These are phyloP conservation scores for Pseudodiploospora longispora DNA, from an alignment of 2,329 filamentous ascomycete species.

Conservation along the genomic window DNA sequence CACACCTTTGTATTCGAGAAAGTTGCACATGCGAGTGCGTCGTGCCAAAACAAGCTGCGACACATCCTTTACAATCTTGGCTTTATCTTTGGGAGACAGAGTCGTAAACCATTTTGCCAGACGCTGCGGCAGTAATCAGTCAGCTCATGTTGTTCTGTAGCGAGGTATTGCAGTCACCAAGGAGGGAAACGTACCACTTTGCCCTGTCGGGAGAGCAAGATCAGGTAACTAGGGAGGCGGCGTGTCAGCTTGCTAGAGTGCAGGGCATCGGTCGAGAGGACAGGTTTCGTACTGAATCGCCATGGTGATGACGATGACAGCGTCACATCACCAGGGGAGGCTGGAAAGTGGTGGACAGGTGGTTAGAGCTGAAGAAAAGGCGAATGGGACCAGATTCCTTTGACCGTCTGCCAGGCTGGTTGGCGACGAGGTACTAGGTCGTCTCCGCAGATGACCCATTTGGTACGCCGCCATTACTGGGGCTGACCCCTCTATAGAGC, in stretches of 20 bases:
- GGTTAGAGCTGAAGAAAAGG: not conserved
- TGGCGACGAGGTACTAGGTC: too few species aligned
- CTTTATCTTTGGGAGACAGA: constrained; percentile 94
- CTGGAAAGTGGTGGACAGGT: constrained; percentile 5
- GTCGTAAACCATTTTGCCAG: constrained; percentile 99
- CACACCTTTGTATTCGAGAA: constrained; percentile 95
- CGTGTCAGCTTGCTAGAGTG: constrained; percentile 13
- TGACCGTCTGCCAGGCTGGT: too few species aligned
- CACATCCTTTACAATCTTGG: constrained; percentile 99
- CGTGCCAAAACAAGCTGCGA: constrained; percentile 93
- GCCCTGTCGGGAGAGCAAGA: constrained; percentile 93
- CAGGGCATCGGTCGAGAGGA: not conserved
- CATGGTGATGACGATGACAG: constrained; percentile 23
- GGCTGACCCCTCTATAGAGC: too few species aligned
- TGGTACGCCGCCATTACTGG: too few species aligned
- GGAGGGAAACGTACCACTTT: constrained; percentile 72
- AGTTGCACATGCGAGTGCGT: constrained; percentile 99
- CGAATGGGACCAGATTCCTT: not conserved
- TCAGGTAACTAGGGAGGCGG: constrained; percentile 66
- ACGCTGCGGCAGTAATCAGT: constrained; percentile 51
- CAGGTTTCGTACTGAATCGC: constrained; percentile 34
- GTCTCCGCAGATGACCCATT: too few species aligned
- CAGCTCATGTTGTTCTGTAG: not conserved
- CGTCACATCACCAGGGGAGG: constrained; percentile 12
- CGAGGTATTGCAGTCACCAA: not conserved